Base-by-base conservation (phyloP, 108 stramenopile genomes). In the Nannochloropsis salina region DNA sequence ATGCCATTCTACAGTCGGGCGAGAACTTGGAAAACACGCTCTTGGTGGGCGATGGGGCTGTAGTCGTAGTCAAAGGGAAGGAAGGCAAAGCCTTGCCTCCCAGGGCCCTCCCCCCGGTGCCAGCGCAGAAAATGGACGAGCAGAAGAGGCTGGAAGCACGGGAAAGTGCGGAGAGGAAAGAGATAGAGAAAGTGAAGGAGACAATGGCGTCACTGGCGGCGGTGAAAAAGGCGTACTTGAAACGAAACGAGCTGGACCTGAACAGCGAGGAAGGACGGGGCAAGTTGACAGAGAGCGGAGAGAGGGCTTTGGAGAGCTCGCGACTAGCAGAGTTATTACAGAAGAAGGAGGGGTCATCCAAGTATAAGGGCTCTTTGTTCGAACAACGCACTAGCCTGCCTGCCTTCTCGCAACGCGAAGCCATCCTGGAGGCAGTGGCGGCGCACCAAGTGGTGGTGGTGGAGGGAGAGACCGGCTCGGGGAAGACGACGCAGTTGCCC, bases 401-500 rank as follows among this genome's bases (percentile, higher is more conserved):
- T 21, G 87, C 87, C 42, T 83, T 83, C 44, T 47, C 83, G 45
- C 83, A 83, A 15, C 83, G 45, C 41, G 79, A 83, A 45, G 83
- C 43, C 6, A 83, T 87, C 83, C 18, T 87, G 80, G 42, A 15
- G 42, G 42, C 80, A 80, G 80, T 80, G 42, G 83, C 83, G 80
- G 44, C 44, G 41, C 85, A 85, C 80, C 88, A 85, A 74, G 88
- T 89, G 83, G 88, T 89, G 42, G 82, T 89, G 80, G 85, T 89
- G 79, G 82, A 82, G 43, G 88, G 88, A 42, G 88, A 89, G 80
- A 89, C 88, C 45, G 88, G 88, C n/a, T 89, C 85, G 81, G 88
- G 88, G 3, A 89, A 89, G 42, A 89, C 93, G 51, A 96, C 96
- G 8, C 98, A 99, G 88, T 94, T 98, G 20, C 97, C 97, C 22